These are phyloP conservation scores for Annulohypoxylon nitens DNA, from an alignment of 495 filamentous ascomycete genomes.

Conservation along the genomic window DNA sequence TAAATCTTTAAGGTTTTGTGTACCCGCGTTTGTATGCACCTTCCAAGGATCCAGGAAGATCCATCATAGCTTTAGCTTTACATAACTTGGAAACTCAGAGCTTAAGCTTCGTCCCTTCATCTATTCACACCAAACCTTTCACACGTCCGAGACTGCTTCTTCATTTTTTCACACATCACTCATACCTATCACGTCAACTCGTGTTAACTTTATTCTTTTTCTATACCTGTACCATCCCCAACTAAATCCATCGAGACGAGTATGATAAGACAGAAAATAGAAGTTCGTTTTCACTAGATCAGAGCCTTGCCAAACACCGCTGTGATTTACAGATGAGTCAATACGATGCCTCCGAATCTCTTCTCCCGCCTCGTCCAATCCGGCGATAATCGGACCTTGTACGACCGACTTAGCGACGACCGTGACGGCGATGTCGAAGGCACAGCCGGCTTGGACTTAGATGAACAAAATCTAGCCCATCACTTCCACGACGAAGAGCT, in stretches of 20 bases:
- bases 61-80: slow-evolving; percentile 5
- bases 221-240: neutral
- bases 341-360: slow-evolving; percentile 78
- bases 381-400: slow-evolving; percentile 73
- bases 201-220: neutral
- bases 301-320: slow-evolving; percentile 19
- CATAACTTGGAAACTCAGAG: slow-evolving; percentile 9
- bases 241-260: neutral
- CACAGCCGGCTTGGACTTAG: slow-evolving; percentile 73
- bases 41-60: neutral
- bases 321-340: slow-evolving; percentile 36
- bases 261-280: slow-evolving; percentile 30
- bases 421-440: slow-evolving; percentile 78
- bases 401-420: slow-evolving; percentile 74
- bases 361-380: slow-evolving; percentile 80
- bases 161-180: neutral
- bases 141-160: neutral
- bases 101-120: slow-evolving; percentile 8
- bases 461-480: slow-evolving; percentile 76
- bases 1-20: neutral
- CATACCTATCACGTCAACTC: neutral
- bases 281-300: slow-evolving; percentile 38
- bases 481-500: slow-evolving; percentile 80
- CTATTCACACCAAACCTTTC: neutral
- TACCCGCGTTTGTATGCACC: slow-evolving; percentile 8